Evolutionary conservation across 2,329 filamentous ascomycete species (phyloP), one percentile per base, ranked within the genome.

Genomic region (Clonostachys byssicola): DNA sequence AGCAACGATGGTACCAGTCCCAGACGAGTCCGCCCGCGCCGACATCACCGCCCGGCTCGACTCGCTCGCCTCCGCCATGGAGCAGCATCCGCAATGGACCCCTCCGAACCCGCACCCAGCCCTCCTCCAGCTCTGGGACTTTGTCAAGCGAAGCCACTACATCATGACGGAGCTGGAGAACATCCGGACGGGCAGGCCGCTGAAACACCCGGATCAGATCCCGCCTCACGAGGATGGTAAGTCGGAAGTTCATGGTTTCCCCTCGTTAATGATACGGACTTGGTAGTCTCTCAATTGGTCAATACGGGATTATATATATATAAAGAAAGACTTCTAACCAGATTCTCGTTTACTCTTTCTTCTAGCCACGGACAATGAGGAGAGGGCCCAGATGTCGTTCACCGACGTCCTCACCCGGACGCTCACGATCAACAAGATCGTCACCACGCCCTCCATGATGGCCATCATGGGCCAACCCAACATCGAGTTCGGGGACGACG

Each of bases 101-200:
- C 54, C 52, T 30, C 54, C 54, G n/a, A 53, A 51, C 14, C 56
- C 57, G 34, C 56, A 64, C 47, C 54, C 56, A 16, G 61, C 62
- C 14, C 61, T 72, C 39, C 66, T 56, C 46, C 58, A 68, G 52
- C 51, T 69, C 34, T 73, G 65, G 65, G 67, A 72, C 52, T 73
- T 72, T 52, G 64, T 65, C 42, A 63, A 58, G 48, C 62, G 67
- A 35, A 67, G 65, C n/a, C 55, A 61, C 36, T 72, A 71, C 51
- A 70, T 71, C 57, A 61, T 70, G 52, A 59, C 58, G 7, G 67
- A 71, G 59, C 59, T 72, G 20, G 65, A 72, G 16, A 68, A 66
- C 40, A 62, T 70, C 45, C 56, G 57, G 16, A 57, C 57, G 20
- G 66, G 67, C 13, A 52, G 55, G 42, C 54, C 60, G 13, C 46